Evolutionary conservation across 441 rosid genomes (phyloP), one percentile per base, ranked within the genome.

Genomic region (Francoa sonchifolia): DNA sequence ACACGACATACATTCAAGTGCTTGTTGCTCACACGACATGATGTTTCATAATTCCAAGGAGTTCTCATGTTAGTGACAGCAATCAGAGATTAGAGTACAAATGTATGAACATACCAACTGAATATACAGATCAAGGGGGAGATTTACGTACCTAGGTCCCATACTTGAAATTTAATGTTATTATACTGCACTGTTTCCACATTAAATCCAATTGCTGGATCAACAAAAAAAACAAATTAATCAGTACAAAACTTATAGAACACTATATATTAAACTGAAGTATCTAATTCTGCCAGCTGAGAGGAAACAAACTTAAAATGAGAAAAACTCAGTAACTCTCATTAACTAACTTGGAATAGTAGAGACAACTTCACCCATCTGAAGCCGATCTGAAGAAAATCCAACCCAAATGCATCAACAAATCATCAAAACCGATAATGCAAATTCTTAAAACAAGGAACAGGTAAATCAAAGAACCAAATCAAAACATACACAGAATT

Each of bases 331-430:
- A 37, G 18, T 17, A 5, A 20, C 5, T 33, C 8, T 14, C 31
- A 27, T 7, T 11, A 27, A 66, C 88, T 47, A 41, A 85, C 95
- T 85, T 42, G 95, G 95, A 56, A 85, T 85, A 16, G 93, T 81
- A 39, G 95, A 81, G 32, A 85, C 93, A 63, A 81, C 93, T 52
- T 85, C 95, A 16, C 95, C 95, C 92, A 85, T 85, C 66, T 85
- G 93, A 62, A 85, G 76, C 68, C 93, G 88, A 81, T 85, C 95
- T 81, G 80, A 20, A 52, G 3, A 31, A 58, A 48, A 44, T 13
- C 39, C 37, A 52, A 31, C 20, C 38, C 41, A 25, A 29, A 44
- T 25, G 20, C 27, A 42, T 22, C n/a, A 49, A 1, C 19, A 35
- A 28, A 1, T 8, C 23, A 42, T 48, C 62, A 68, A 32, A 16